These are phyloP conservation scores for Chenopodium album DNA, from an alignment of 148 eudicot genomes.

Conservation along the genomic window DNA sequence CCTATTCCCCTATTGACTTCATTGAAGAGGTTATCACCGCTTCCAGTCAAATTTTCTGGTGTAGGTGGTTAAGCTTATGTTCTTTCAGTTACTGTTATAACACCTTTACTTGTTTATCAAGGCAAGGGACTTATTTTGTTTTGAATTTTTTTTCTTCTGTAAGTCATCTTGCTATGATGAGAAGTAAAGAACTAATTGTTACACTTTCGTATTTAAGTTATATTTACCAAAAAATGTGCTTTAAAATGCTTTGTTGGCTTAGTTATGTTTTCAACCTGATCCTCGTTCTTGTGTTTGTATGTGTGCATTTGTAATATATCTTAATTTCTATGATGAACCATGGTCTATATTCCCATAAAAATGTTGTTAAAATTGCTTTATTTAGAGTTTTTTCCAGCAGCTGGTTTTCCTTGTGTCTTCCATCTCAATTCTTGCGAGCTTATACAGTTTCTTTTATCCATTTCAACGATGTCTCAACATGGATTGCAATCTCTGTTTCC, in stretches of 20 bases:
- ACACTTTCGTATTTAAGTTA: too few species aligned
- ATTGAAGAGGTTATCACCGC: conserved; percentile 62
- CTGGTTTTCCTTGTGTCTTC: neutral
- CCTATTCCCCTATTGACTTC: conserved; percentile 53
- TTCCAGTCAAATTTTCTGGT: conserved; percentile 75
- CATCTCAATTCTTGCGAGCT: neutral
- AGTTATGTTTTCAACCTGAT: neutral
- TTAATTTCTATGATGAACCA: neutral
- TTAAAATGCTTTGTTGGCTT: neutral
- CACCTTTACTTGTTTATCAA: neutral
- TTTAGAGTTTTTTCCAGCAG: neutral
- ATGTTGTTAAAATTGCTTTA: neutral
- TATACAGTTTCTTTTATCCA: conserved; percentile 21
- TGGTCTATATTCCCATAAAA: neutral
- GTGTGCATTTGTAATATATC: too few species aligned
- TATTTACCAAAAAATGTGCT: neutral
- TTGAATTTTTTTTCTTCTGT: too few species aligned
- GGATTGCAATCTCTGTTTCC: conserved; percentile 75
- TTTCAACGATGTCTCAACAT: conserved; percentile 69
- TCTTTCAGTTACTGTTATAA: neutral
- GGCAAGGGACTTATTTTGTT: too few species aligned
- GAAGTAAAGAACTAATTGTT: neutral
- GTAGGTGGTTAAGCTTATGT: conserved; percentile 67
- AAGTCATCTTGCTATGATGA: neutral
- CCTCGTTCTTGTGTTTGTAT: neutral